phyloP scores from a whole-genome alignment of 2,329 filamentous ascomycete species.

The Exophiala sideris region DNA sequence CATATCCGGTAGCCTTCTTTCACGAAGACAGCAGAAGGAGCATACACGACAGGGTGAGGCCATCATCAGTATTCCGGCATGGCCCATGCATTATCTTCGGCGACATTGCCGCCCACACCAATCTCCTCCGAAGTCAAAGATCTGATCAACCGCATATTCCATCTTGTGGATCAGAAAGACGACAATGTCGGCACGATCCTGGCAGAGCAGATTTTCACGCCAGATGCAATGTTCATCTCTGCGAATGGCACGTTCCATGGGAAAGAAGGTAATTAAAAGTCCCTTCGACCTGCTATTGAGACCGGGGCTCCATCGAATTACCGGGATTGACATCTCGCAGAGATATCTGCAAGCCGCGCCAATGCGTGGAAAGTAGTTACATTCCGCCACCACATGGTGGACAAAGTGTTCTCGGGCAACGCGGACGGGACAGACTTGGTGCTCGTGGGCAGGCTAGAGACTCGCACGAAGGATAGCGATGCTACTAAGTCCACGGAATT shows the following conservation, averaged over 20 bases:
- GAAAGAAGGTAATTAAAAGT: background rate
- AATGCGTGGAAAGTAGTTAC: conserved; percentile 3
- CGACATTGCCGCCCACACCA: conserved; percentile 4
- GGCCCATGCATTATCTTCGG: background rate
- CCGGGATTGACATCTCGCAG: background rate
- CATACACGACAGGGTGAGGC: background rate
- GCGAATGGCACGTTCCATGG: background rate
- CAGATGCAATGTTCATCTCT: background rate
- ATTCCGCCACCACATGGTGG: conserved; percentile 3
- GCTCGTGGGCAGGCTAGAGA: background rate
- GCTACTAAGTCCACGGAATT: background rate
- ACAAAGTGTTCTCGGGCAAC: background rate
- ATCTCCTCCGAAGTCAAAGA: background rate
- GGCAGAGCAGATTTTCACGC: conserved; percentile 5
- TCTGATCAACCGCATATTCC: conserved; percentile 1
- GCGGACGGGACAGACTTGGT: background rate
- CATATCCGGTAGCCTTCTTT: too few species aligned
- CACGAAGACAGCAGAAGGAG: too few species aligned
- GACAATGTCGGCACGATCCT: background rate
- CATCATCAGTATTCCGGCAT: background rate
- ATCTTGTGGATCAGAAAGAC: background rate
- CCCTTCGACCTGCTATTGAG: background rate
- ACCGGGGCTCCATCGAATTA: too few species aligned
- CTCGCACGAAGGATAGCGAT: background rate
- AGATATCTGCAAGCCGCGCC: conserved; percentile 2